Base-by-base conservation (phyloP, 1,284 basidiomycete genomes). In the Sanguinoderma infundibulare region DNA sequence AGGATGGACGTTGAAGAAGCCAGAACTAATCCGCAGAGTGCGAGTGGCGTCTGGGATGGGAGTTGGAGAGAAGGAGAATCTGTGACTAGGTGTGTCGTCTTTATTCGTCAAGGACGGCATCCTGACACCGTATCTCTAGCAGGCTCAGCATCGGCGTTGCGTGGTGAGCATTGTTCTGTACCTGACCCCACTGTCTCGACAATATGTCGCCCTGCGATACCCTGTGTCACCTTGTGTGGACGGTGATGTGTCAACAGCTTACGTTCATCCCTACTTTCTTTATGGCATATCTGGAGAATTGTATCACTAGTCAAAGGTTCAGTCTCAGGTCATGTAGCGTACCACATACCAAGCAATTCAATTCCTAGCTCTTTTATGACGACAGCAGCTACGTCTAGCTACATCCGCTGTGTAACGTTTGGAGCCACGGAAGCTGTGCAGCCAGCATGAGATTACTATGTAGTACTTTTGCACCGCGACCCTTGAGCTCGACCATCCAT, bases 11-110 rank as follows among this genome's bases (percentile, higher is more conserved):
- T 35, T 20, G 44, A 39, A 30, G 42, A 17, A 32, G 38, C 28
- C 17, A 20, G 40, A 15, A 28, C 20, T 6, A 44, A 5, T 15
- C 34, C 17, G 35, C 24, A 36, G 40, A 38, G n/a, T n/a, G 44
- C 26, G 56, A 59, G 47, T 28, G 40, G 34, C 9, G 24, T 59
- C 12, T 67, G 63, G 50, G 60, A 62, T n/a, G 64, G 60, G 52
- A 69, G 69, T 55, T 70, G 66, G 66, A 63, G 60, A 12, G 68
- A 67, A 35, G 65, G 65, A 38, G 57, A 63, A 40, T 70, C 69
- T 2, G 15, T 28, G 40, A 44, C 57, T 17, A 51, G 63, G 67
- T 69, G 56, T 40, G 66, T 55, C 12, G 4, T 35, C 20, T 5
- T 57, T 12, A 14, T 52, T 39, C 14, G 17, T 8, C 35, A 4